Evolutionary conservation across 495 filamentous ascomycete species (phyloP).

Genomic region (Filosporella fistucella): DNA sequence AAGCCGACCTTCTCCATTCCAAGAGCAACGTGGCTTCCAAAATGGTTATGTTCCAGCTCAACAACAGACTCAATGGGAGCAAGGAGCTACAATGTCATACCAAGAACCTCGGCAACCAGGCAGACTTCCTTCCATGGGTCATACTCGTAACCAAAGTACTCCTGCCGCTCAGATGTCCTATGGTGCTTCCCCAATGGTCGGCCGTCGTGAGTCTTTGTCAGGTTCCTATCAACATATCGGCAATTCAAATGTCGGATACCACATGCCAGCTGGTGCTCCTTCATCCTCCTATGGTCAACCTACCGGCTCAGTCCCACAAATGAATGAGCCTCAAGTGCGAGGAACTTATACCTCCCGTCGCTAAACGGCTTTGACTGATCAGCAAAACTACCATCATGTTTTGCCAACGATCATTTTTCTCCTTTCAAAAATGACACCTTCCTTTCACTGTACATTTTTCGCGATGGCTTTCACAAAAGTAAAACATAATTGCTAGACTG

Average conservation of each 20-base stretch:
- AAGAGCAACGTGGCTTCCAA: neutral
- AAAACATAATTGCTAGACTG: no score
- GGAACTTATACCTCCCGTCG: neutral
- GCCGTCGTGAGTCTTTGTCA: no score
- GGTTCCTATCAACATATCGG: no score
- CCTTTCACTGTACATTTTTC: no score
- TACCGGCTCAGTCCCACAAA: neutral
- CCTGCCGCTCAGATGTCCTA: conserved; percentile 1
- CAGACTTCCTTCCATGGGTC: conserved; percentile 1
- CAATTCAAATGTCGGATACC: no score
- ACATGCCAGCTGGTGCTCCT: no score
- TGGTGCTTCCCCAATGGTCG: neutral
- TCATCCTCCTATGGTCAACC: neutral
- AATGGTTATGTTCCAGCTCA: neutral
- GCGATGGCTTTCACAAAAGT: no score
- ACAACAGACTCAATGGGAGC: neutral
- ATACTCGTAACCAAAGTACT: conserved; percentile 6
- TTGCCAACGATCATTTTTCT: no score
- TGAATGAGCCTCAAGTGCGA: neutral
- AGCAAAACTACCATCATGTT: no score
- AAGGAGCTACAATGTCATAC: neutral
- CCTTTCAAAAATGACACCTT: no score
- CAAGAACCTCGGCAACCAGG: neutral
- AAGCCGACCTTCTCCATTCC: neutral
- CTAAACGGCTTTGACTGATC: neutral